These are phyloP conservation scores for Hanseniaspora singularis DNA, from an alignment of 805 yeast species.

Conservation along the genomic window DNA sequence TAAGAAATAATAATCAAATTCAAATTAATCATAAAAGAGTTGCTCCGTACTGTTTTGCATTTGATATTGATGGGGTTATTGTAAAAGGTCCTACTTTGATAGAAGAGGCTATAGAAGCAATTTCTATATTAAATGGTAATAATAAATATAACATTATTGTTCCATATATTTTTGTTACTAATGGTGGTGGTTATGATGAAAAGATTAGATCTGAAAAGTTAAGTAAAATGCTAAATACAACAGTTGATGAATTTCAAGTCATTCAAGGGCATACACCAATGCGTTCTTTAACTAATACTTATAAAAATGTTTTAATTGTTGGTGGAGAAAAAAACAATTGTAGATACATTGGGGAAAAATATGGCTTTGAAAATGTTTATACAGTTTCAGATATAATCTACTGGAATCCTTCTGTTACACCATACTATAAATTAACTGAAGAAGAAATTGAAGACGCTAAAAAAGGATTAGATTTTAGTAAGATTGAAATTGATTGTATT, in stretches of 20 bases:
- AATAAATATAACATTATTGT: slow-evolving; percentile 66
- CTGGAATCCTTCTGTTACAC: slow-evolving; percentile 79
- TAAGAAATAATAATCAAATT: too few species aligned
- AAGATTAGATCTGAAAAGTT: slow-evolving; percentile 59
- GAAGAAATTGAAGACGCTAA: slow-evolving; percentile 48
- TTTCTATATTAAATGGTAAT: slow-evolving; percentile 60
- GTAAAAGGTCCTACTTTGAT: slow-evolving; percentile 75
- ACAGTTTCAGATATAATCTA: slow-evolving; percentile 73
- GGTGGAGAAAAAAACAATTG: slow-evolving; percentile 84
- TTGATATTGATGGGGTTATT: slow-evolving; percentile 86
- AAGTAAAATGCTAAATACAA: slow-evolving; percentile 45
- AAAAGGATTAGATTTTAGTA: slow-evolving; percentile 51
- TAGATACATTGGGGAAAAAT: slow-evolving; percentile 66
- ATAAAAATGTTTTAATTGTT: slow-evolving; percentile 67
- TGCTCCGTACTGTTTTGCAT: slow-evolving; percentile 79
- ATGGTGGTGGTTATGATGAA: slow-evolving; percentile 87
- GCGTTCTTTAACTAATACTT: slow-evolving; percentile 60
- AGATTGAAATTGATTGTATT: slow-evolving; percentile 62
- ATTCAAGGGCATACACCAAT: slow-evolving; percentile 92
- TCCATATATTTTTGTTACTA: slow-evolving; percentile 77
- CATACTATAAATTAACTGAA: slow-evolving; percentile 66
- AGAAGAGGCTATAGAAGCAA: slow-evolving; percentile 66
- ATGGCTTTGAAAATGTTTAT: slow-evolving; percentile 73
- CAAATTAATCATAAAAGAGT: slow-evolving; percentile 57
- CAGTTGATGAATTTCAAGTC: slow-evolving; percentile 63